A percentile compares a stretch with the other conserved stretches of the same genome.
phyloP scores from a whole-genome alignment of 1,284 basidiomycete species.

The Schizophyllum commune region DNA sequence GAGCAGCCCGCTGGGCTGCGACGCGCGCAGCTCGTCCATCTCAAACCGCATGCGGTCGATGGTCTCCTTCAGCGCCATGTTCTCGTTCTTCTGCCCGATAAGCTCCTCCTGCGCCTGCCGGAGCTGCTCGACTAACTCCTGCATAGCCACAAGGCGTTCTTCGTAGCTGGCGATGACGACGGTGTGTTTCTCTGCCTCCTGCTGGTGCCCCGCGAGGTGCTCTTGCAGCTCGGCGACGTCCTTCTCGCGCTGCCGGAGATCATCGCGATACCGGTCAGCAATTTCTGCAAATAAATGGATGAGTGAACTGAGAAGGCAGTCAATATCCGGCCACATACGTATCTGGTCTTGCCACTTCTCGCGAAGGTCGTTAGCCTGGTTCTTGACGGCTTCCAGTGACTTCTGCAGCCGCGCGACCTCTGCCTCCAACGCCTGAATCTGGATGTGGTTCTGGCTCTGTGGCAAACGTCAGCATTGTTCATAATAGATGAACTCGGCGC shows the following conservation, averaged over 20 bases:
- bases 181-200: no score
- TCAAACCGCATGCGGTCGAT: conserved; percentile 88
- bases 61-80: conserved; percentile 83
- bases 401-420: conserved; percentile 73
- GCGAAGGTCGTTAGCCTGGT: conserved; percentile 67
- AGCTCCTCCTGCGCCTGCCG: conserved; percentile 65
- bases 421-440: conserved; percentile 64
- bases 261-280: conserved; percentile 71
- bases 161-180: conserved; percentile 55
- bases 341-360: conserved; percentile 84
- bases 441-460: conserved; percentile 53
- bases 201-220: neutral
- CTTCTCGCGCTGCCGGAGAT: conserved; percentile 66
- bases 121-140: conserved; percentile 56
- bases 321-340: neutral
- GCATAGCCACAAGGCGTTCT: conserved; percentile 61
- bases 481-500: conserved; percentile 1
- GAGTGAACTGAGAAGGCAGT: no score
- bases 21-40: conserved; percentile 78
- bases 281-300: conserved; percentile 36
- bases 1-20: conserved; percentile 29
- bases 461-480: conserved; percentile 1
- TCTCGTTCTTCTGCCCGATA: conserved; percentile 89
- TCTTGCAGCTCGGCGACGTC: conserved; percentile 62
- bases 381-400: conserved; percentile 59